Percentiles rank a stretch among this genome's conserved stretches.
Evolutionary conservation across 305 asterid genomes (phyloP).

Genomic region (Fraxinus platypoda): DNA sequence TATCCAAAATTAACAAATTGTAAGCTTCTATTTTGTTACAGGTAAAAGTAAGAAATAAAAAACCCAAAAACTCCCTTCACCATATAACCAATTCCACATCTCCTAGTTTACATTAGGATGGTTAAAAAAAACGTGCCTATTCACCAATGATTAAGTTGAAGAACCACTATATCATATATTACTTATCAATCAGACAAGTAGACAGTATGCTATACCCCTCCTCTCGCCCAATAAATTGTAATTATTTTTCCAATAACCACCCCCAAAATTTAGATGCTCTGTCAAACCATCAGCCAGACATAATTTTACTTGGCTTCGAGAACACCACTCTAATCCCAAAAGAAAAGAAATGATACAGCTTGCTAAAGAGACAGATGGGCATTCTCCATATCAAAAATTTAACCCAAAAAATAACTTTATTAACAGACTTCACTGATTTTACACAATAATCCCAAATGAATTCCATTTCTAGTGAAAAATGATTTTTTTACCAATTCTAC

Average conservation of each 20-base stretch:
- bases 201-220: neutral
- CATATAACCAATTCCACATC: neutral
- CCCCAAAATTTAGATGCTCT: neutral
- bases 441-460: neutral
- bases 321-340: neutral
- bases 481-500: neutral
- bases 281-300: neutral
- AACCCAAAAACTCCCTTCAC: neutral
- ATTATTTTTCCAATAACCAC: neutral
- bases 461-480: neutral
- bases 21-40: neutral
- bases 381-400: neutral
- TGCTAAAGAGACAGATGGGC: neutral
- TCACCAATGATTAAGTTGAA: neutral
- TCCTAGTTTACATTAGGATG: neutral
- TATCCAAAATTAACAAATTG: neutral
- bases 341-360: neutral
- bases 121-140: neutral
- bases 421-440: neutral
- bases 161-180: neutral
- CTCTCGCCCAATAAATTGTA: neutral
- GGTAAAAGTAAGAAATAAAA: neutral
- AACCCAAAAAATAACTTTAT: neutral
- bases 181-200: neutral
- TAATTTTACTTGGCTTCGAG: neutral